These are phyloP conservation scores for Fusarium tricinctum DNA, from an alignment of 2,329 filamentous ascomycete genomes.

Conservation along the genomic window DNA sequence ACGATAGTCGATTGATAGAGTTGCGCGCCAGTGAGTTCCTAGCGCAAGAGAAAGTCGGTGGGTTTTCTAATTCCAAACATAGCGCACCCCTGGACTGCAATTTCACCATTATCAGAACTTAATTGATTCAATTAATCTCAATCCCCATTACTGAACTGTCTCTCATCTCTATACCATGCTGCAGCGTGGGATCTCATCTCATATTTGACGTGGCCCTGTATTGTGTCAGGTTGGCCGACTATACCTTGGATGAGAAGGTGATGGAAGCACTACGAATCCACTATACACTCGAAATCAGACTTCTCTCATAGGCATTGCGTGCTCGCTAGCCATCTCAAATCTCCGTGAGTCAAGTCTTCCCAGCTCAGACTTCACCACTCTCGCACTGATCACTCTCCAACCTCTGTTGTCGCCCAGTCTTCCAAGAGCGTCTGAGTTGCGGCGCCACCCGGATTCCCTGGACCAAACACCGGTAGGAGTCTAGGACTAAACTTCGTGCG, in stretches of 20 bases:
- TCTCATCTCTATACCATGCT: constrained; percentile 12
- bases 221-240: constrained; percentile 18
- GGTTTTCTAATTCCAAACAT: constrained; percentile 32
- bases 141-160: constrained; percentile 16
- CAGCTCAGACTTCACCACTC: constrained; percentile 53
- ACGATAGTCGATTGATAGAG: constrained; percentile 26
- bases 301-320: not conserved
- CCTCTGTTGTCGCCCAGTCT: constrained; percentile 74
- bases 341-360: constrained; percentile 6
- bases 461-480: constrained; percentile 70
- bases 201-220: constrained; percentile 15
- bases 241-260: constrained; percentile 13
- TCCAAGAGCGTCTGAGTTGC: constrained; percentile 75
- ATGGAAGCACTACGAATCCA: constrained; percentile 25
- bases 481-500: constrained; percentile 69
- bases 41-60: constrained; percentile 11
- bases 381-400: constrained; percentile 64
- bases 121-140: constrained; percentile 38
- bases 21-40: constrained; percentile 15
- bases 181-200: constrained; percentile 28
- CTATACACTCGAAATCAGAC: not conserved
- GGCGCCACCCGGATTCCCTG: constrained; percentile 71
- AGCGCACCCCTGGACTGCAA: constrained; percentile 24
- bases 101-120: constrained; percentile 37
- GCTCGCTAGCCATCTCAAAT: constrained; percentile 10